Base-by-base conservation (phyloP, 306 rosid genomes). In the Senna siamea region DNA sequence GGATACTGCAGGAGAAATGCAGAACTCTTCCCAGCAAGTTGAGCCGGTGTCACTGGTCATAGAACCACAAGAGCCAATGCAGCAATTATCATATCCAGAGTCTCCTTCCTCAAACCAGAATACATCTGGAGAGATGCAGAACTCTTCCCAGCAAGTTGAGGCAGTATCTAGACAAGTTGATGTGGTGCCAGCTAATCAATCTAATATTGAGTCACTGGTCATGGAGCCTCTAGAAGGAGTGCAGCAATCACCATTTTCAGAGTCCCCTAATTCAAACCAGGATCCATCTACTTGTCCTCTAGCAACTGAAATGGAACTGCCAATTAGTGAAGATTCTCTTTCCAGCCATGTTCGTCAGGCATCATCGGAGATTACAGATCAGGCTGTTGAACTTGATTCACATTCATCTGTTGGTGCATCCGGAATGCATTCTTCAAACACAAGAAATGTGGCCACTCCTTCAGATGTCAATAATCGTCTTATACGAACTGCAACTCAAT, bases 391-490 rank as follows among this genome's bases (percentile, higher is more conserved):
- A 66, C 55, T 20, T 72, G 79, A 59, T 40, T 67, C 74, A 17
- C 69, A 28, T 34, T 0, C 59, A 26, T 17, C 73, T 50, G 47
- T 69, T 57, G 69, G 76, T 70, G 78, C 76, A 73, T 34, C 69
- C 53, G 57, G 78, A 52, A 55, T 62, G 32, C 83, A 66, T 8
- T 61, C 71, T 34, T 64, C 78, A 26, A 84, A 80, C 34, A 32
- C 78, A 32, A 78, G 89, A 80, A 78, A 78, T 38, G 32, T 76
- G 64, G 63, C 82, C 15, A 71, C 60, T 61, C 67, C 80, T 35
- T 28, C 81, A 48, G 89, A 77, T 65, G 46, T 70, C 68, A 81
- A 76, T 77, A 86, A 75, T 76, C 82, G n/a, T 80, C 72, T 64
- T 60, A 58, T 79, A 20, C 95, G 68, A 75, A 35, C 83, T 56